Percentiles rank a stretch among this genome's conserved stretches.
Conservation (phyloP, 2,329 filamentous ascomycete genomes). For the Thielaviopsis musarum region DNA sequence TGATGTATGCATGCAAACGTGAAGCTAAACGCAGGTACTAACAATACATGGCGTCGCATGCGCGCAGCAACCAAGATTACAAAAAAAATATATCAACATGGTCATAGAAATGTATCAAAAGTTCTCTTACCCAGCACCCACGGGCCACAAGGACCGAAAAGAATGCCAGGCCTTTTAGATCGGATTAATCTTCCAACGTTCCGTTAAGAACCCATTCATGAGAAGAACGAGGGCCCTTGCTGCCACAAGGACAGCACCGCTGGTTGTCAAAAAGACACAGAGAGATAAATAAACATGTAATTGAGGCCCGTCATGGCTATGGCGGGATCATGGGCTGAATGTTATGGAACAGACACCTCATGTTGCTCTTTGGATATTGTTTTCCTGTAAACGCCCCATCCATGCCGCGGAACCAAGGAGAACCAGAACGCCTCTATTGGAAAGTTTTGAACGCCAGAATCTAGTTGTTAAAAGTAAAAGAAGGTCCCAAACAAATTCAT, state of each 20-base stretch:
- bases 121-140: conserved; percentile 28
- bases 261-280: conserved; percentile 25
- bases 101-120: conserved; percentile 19
- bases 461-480: background rate
- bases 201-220: conserved; percentile 50
- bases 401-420: background rate
- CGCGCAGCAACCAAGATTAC: background rate
- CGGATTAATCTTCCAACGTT: conserved; percentile 46
- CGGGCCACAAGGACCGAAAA: conserved; percentile 16
- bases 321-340: background rate
- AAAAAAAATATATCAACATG: background rate
- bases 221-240: conserved; percentile 38
- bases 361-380: background rate
- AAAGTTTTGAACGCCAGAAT: background rate
- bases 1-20: too few species aligned
- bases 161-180: conserved; percentile 7
- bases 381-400: background rate
- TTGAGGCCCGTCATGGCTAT: background rate
- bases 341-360: background rate
- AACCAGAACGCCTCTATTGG: background rate
- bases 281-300: background rate
- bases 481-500: background rate
- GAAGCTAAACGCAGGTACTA: background rate
- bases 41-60: background rate
- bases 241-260: conserved; percentile 45